These are phyloP conservation scores for Phialophora tarda DNA, from an alignment of 2,329 filamentous ascomycete species.

Conservation along the genomic window DNA sequence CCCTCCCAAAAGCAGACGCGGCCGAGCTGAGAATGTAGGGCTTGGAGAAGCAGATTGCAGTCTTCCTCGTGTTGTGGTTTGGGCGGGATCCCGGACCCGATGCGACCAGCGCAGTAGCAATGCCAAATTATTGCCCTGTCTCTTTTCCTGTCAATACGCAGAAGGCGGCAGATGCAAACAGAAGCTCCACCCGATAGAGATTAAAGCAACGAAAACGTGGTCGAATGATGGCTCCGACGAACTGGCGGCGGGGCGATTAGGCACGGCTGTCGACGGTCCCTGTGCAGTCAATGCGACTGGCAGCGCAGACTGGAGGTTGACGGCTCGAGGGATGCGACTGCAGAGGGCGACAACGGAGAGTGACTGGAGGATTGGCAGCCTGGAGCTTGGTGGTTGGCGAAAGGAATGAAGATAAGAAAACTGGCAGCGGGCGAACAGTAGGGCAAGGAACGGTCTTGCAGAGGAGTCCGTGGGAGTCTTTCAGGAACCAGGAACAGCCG, in stretches of 20 bases:
- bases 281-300: slow-evolving; percentile 12
- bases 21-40: slow-evolving; percentile 21
- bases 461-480: slow-evolving; percentile 17
- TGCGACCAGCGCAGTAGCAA: slow-evolving; percentile 33
- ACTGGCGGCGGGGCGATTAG: slow-evolving; percentile 27
- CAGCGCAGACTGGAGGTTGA: slow-evolving; percentile 12
- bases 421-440: slow-evolving; percentile 22
- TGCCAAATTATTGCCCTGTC: slow-evolving; percentile 10
- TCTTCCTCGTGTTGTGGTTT: slow-evolving; percentile 16
- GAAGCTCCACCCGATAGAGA: slow-evolving; percentile 26
- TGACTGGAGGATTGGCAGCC: slow-evolving; percentile 9
- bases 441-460: slow-evolving; percentile 23
- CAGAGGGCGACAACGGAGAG: slow-evolving; percentile 17
- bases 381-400: slow-evolving; percentile 28
- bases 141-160: slow-evolving; percentile 12
- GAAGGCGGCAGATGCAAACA: slow-evolving; percentile 16
- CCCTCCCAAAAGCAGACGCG: slow-evolving; percentile 21
- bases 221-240: slow-evolving; percentile 18
- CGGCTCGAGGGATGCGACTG: slow-evolving; percentile 8
- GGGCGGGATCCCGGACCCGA: slow-evolving; percentile 17
- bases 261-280: slow-evolving; percentile 1
- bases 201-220: slow-evolving; percentile 25
- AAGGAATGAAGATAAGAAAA: slow-evolving; percentile 24
- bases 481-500: slow-evolving; percentile 33
- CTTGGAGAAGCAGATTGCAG: slow-evolving; percentile 18